Base-by-base conservation (phyloP, 257 asterid genomes). In the Ilex aquifolium region DNA sequence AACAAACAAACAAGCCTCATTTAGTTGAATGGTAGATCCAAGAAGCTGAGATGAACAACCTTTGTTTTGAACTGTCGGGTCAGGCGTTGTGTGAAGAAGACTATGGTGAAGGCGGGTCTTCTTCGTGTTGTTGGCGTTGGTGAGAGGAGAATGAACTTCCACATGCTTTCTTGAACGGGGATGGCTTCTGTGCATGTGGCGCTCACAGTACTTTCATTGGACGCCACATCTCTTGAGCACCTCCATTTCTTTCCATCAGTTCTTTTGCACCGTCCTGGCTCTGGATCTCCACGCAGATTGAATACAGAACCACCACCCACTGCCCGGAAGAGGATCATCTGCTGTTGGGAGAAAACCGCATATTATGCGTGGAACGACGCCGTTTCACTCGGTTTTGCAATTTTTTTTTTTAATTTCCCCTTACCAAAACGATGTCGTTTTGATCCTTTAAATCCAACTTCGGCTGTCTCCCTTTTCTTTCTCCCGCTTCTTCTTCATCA, bases 121-220 rank as follows among this genome's bases (percentile, higher is more conserved):
- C 78, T 85, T 89, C 62, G 29, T 72, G 63, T 69, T 44, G 50
- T 8, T 44, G 50, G 50, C 13, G 50, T 8, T 49, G 54, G 54
- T 49, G 54, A 15, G n/a, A 49, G 54, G 5, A 49, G 54, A 12
- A 2, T 49, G 54, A 15, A 1, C 54, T 81, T 81, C 87, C 84
- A 76, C 84, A 71, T 50, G 87, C 84, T 82, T 81, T 82, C 87
- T 82, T 82, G 87, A 82, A 82, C 87, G 84, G 51, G 77, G 70
- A 57, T 64, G 71, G 53, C 46, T 74, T 60, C 79, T 82, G 73
- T 78, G 82, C 31, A 82, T 74, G 44, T 82, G 87, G 4, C 87
- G 78, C 59, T 82, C 87, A 40, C 84, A 82, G 82, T 82, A 82
- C 14, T 79, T 2, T 65, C 79, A 21, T 82, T 76, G 21, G 80